Percentiles rank a stretch among this genome's conserved stretches.
phyloP scores from a whole-genome alignment of 306 rosid species.

The Sechiopsis laciniata region DNA sequence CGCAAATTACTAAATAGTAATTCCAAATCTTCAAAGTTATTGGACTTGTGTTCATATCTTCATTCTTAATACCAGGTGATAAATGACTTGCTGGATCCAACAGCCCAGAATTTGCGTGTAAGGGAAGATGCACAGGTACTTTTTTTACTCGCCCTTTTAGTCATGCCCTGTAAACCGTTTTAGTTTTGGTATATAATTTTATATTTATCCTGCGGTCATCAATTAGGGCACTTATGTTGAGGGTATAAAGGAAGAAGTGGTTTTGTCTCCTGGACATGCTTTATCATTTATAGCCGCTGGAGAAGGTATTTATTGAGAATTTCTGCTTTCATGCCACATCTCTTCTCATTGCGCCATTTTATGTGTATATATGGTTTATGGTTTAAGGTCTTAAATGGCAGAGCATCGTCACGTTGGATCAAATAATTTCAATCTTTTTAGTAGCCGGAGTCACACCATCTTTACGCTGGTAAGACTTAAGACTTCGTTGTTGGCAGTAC shows the following conservation, averaged over 20 bases:
- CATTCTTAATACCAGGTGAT: constrained; percentile 71
- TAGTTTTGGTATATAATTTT: constrained; percentile 11
- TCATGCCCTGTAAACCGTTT: constrained; percentile 1
- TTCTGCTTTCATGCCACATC: neutral
- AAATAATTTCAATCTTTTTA: constrained; percentile 88
- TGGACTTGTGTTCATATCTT: constrained; percentile 1
- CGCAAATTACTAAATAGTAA: constrained; percentile 1
- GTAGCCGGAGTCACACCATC: constrained; percentile 99
- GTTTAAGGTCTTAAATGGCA: constrained; percentile 35
- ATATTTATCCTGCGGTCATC: constrained; percentile 13
- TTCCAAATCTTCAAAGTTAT: constrained; percentile 4
- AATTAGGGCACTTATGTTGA: constrained; percentile 96
- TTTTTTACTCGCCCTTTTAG: constrained; percentile 20
- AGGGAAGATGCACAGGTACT: constrained; percentile 96
- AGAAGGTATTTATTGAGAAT: constrained; percentile 57
- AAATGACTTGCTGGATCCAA: constrained; percentile 98
- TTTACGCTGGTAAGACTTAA: constrained; percentile 66
- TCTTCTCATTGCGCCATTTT: constrained; percentile 12
- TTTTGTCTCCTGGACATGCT: constrained; percentile 95
- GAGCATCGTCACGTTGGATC: constrained; percentile 99
- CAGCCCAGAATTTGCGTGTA: constrained; percentile 95
- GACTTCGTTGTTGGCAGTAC: neutral
- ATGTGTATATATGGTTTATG: constrained; percentile 12
- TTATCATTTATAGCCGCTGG: constrained; percentile 99
- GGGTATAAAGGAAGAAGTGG: constrained; percentile 99